Percentiles rank a stretch among this genome's conserved stretches.
Conservation (phyloP, 345 rosid genomes). For the Arabidopsis suecica region DNA sequence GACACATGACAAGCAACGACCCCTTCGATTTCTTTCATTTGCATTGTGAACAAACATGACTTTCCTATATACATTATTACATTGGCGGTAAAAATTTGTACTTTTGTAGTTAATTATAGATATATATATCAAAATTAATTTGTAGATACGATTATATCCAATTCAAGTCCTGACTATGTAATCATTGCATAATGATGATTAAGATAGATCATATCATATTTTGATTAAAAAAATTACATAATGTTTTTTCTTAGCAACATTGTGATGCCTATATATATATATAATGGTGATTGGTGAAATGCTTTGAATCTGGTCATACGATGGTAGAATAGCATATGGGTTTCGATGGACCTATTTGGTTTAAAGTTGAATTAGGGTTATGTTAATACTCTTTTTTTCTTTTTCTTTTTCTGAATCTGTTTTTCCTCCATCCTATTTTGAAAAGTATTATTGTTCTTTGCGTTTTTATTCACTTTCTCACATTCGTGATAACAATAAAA, state of each 20-base stretch:
- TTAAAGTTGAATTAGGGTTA: background rate
- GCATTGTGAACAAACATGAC: background rate
- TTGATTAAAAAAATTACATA: background rate
- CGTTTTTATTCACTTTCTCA: no score
- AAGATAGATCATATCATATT: background rate
- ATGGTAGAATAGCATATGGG: background rate
- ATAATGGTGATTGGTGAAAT: background rate
- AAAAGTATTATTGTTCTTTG: no score
- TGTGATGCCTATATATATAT: background rate
- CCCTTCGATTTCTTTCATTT: constrained; percentile 29
- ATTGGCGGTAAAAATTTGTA: no score
- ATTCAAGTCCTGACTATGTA: constrained; percentile 1
- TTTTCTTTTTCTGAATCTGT: no score
- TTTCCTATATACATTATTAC: background rate
- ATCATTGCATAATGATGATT: background rate
- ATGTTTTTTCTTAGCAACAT: background rate
- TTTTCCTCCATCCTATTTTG: no score
- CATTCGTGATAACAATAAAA: no score
- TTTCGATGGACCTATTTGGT: background rate
- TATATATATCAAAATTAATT: no score
- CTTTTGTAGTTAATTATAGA: no score
- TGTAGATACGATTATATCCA: background rate
- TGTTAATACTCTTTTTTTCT: background rate
- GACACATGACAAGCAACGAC: constrained; percentile 30
- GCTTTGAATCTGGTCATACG: background rate